A percentile compares a stretch with the other conserved stretches of the same genome.
Evolutionary conservation across 345 rosid species (phyloP).

Genomic region (Euphorbia lathyris): DNA sequence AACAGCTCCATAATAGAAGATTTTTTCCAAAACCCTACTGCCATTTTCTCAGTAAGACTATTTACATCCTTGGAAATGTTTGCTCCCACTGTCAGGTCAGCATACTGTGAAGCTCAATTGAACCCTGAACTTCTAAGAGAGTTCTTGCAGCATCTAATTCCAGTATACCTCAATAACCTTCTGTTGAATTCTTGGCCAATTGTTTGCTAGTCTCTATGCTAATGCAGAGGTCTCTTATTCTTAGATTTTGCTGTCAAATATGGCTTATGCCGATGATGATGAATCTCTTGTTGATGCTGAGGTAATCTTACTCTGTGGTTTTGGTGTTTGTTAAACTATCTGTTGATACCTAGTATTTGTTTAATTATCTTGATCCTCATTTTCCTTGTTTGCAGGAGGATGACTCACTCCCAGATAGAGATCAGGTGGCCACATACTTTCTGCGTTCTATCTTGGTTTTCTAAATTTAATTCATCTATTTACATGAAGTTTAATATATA

Average conservation of each 20-base stretch:
- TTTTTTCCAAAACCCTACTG: background rate
- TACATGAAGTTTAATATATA: background rate
- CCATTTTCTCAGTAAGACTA: background rate
- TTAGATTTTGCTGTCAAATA: conserved; percentile 9
- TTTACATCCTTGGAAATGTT: background rate
- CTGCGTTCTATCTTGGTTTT: background rate
- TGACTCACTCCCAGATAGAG: conserved; percentile 6
- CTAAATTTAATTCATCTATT: background rate
- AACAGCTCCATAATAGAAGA: background rate
- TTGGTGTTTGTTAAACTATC: background rate
- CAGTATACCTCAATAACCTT: background rate
- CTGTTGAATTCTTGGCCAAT: background rate
- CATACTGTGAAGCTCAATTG: conserved; percentile 7
- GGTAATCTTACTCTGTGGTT: background rate
- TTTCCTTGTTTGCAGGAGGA: conserved; percentile 8
- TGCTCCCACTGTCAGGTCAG: conserved; percentile 3
- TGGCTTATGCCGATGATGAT: conserved; percentile 8
- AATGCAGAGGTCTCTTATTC: background rate
- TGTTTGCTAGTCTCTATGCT: background rate
- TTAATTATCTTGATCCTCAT: background rate
- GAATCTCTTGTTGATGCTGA: conserved; percentile 3
- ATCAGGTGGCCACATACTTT: background rate
- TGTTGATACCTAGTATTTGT: background rate
- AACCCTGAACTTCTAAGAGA: conserved; percentile 7
- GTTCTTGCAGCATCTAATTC: conserved; percentile 10